Conservation (phyloP, 1,284 basidiomycete genomes). For the Baeospora myosura region DNA sequence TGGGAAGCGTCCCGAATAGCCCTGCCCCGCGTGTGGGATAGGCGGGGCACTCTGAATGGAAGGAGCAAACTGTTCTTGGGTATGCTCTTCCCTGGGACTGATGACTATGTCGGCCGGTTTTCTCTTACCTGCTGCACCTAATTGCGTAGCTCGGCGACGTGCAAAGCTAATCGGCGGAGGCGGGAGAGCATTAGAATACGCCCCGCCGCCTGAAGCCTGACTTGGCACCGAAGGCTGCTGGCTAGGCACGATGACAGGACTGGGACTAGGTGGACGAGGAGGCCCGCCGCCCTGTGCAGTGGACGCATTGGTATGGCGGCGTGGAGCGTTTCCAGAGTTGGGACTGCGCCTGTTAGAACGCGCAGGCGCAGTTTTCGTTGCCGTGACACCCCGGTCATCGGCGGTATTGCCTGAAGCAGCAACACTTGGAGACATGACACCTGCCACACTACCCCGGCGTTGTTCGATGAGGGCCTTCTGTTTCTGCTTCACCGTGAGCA, state of each 20-base stretch:
- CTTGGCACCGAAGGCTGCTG: constrained; percentile 9
- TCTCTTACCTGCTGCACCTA: constrained; percentile 45
- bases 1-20: constrained; percentile 30
- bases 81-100: constrained; percentile 53
- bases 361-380: constrained; percentile 14
- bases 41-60: constrained; percentile 70
- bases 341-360: constrained; percentile 32
- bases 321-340: constrained; percentile 22
- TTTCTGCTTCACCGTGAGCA: constrained; percentile 57
- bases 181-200: constrained; percentile 37
- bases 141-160: constrained; percentile 54
- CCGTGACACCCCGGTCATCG: constrained; percentile 17
- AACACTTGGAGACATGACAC: constrained; percentile 24
- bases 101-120: constrained; percentile 75
- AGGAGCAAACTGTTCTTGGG: constrained; percentile 49
- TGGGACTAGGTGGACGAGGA: constrained; percentile 25
- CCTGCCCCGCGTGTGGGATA: constrained; percentile 45
- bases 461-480: constrained; percentile 66
- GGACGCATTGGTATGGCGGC: constrained; percentile 16
- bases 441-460: constrained; percentile 50
- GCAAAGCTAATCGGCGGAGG: constrained; percentile 71
- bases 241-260: constrained; percentile 18
- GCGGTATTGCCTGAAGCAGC: constrained; percentile 17
- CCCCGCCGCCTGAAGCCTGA: constrained; percentile 14
- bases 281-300: constrained; percentile 13